Base-by-base conservation (phyloP, 257 asterid species). In the Leonotis leonurus region DNA sequence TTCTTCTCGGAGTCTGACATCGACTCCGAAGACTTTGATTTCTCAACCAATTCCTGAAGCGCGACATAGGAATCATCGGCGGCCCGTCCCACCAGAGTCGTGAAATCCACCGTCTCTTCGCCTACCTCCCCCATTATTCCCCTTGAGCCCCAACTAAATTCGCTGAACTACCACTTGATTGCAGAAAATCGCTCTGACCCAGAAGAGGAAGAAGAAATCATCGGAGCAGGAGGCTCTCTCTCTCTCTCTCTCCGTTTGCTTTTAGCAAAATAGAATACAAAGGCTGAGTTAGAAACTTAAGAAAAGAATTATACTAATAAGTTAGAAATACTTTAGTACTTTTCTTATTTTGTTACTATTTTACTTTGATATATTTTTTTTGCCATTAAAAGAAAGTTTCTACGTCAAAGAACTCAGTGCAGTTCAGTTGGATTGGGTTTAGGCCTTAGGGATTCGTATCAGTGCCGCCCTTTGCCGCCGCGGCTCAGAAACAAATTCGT, bases 1-100 rank as follows among this genome's bases (percentile, higher is more conserved):
- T 93, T 93, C 85, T 87, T 93, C 48, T 93, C 99, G 35, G 97
- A 78, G 52, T 89, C 97, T 3, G 96, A 76, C 18, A 86, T 65
- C 24, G 75, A 46, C 20, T 81, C 93, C 30, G 94, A 64, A 9
- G 89, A 84, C 78, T 80, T 85, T 14, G 95, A 89, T 68, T 85
- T 83, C 21, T 93, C 99, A 58, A 93, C 95, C 84, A 93, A 70
- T 54, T 93, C 97, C 75, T 85, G 87, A 27, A 89, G 67, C 41
- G 88, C 76, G 12, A 72, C 64, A 45, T 78, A 93, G 6, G 99
- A 83, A 26, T 93, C 97, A 72, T 87, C 96, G 29, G 99, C 92
- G 29, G 95, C 84, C 56, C 95, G 80, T 4, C 76, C 80, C 40
- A 89, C 90, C 81, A 93, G 78, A 44, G 85, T 78, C 63, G 91